Percentiles rank a stretch among this genome's conserved stretches.
Conservation (phyloP, 345 rosid species). For the Gynandropsis gynandra region DNA sequence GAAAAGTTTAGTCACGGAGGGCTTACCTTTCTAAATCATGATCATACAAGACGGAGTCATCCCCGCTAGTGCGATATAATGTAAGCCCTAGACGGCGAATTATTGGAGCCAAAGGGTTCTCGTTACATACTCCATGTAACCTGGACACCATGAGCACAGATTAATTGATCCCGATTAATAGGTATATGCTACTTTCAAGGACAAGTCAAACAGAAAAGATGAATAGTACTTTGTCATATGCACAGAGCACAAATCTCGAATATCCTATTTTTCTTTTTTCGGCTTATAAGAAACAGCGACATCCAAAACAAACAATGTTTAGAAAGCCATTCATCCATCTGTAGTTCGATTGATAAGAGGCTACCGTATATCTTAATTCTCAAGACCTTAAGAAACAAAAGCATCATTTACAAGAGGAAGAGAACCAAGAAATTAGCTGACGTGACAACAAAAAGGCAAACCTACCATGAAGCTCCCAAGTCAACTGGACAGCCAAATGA, state of each 20-base stretch:
- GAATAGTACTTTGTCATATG: too few relatives aligned
- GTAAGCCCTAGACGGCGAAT: conserved; percentile 68
- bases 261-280: too few relatives aligned
- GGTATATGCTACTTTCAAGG: too few relatives aligned
- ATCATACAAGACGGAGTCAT: conserved; percentile 79
- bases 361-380: neutral
- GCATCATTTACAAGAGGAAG: neutral
- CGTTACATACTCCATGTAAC: conserved; percentile 89
- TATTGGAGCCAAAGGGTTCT: conserved; percentile 86
- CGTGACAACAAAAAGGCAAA: neutral
- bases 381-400: neutral
- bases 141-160: conserved; percentile 27
- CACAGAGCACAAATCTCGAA: too few relatives aligned
- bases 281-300: too few relatives aligned
- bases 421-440: neutral
- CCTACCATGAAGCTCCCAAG: conserved; percentile 81
- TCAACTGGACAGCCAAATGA: conserved; percentile 91
- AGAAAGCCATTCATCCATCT: neutral
- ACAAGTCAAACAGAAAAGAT: too few relatives aligned
- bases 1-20: neutral
- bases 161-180: neutral
- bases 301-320: too few relatives aligned
- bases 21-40: conserved; percentile 92
- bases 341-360: neutral
- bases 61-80: conserved; percentile 82